Base-by-base conservation (phyloP, 495 filamentous ascomycete species). In the Pyronema omphalodes region DNA sequence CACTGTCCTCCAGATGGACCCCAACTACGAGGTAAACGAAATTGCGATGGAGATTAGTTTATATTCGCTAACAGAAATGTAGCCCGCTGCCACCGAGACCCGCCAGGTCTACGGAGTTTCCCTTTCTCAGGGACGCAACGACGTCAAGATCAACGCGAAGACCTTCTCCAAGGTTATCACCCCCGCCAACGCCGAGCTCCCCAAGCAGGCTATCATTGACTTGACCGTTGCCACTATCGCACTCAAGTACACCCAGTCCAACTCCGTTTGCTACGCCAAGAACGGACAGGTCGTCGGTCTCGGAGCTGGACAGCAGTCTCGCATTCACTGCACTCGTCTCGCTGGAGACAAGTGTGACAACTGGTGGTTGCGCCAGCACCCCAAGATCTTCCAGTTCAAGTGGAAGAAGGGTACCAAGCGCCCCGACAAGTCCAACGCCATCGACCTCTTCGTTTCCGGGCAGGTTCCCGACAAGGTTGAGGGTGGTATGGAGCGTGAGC, bases 281-380 rank as follows among this genome's bases (percentile, higher is more conserved):
- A 85, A 94, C 59, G 91, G 91, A 12, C 93, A 96, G 68, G 74
- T 94, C 67, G 79, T 98, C 59, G 91, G 91, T 48, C 76, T 98
- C 44, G 91, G 93, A 57, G 91, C 91, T 50, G 91, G 91, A 50
- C 91, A 98, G 70, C 91, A 98, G 71, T 89, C 84, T 56, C 81
- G 91, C 59, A 98, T 98, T 61, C 93, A 96, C 75, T 96, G 93
- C 75, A 98, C 91, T 23, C 82, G 91, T 57, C 77, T 98, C 41
- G 91, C 91, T n/a, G 91, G 93, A 58, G 91, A 94, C 72, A 98
- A 98, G 74, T 86, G 88, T 47, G 91, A 98, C 69, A 93, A 89
- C 74, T 98, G 91, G 91, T 98, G 91, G 91, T 81, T 96, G 71
- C 82, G 91, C 60, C 95, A 94, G 77, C 83, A 94, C 72, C 81